Base-by-base conservation (phyloP, 2,329 filamentous ascomycete species). In the Penicillium sp. region DNA sequence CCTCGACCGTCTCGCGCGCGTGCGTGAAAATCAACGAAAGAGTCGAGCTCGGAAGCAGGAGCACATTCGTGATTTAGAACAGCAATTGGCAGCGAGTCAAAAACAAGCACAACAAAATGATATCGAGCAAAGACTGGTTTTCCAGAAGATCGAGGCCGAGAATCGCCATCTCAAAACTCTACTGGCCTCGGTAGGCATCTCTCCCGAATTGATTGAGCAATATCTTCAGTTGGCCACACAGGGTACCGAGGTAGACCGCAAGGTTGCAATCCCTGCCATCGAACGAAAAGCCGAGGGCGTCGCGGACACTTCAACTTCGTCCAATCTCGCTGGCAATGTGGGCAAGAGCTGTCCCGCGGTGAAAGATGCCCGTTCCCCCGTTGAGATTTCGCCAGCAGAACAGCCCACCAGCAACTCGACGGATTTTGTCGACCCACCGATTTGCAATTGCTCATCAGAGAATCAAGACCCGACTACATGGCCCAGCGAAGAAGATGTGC, bases 21-120 rank as follows among this genome's bases (percentile, higher is more conserved):
- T 65, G 18, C 48, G 62, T 12, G 62, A 65, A 18, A 65, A 65
- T 22, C 62, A 65, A 36, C 62, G 62, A 22, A 63, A 55, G 30
- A 64, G 62, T 32, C 54, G 62, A 25, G 61, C 62, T 2, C 50
- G 52, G 28, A 58, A 54, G 33, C 62, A 63, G 38, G 59, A 63
- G 37, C 53, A 65, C 39, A 52, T 58, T 27, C 58, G 54, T n/a
- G 60, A 64, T 18, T 39, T 65, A 10, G 60, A 65, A 35, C 53
- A 62, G 37, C 57, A 55, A 25, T 40, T 65, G 13, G 50, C 51
- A 0, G 33, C 22, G 1, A 52, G 42, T 15, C 53, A 64, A 35
- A 48, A 56, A 33, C 45, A 59, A 30, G 47, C 52, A 1, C 53
- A 56, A 8, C 54, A 50, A 17, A 54, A 52, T 20, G 61, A 65